Evolutionary conservation across 768 basidiomycete species (phyloP).

Genomic region (Chalciporus sphaerocephalus): DNA sequence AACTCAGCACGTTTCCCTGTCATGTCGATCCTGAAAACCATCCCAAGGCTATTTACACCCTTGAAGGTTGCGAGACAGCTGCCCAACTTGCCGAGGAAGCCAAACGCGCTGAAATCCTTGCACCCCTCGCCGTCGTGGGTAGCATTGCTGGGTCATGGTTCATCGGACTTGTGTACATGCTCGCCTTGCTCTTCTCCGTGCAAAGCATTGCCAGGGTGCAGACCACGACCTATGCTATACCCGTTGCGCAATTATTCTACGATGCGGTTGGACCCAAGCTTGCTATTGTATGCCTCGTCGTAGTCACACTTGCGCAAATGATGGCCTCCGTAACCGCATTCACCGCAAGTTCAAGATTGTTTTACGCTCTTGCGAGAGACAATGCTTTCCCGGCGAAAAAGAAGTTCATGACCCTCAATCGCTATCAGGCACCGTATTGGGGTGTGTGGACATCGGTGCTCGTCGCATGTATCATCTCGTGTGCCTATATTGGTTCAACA

Average conservation of each 20-base stretch:
- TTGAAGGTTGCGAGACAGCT: constrained; percentile 60
- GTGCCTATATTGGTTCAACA: constrained; percentile 53
- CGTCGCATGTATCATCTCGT: constrained; percentile 51
- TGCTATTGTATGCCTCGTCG: constrained; percentile 47
- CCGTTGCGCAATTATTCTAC: constrained; percentile 54
- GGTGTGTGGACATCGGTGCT: constrained; percentile 55
- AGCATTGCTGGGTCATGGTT: constrained; percentile 55
- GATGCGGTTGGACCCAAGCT: constrained; percentile 48
- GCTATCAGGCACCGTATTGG: constrained; percentile 50
- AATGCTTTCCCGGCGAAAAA: constrained; percentile 46
- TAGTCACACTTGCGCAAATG: constrained; percentile 47
- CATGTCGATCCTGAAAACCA: too few relatives aligned
- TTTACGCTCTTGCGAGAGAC: constrained; percentile 55
- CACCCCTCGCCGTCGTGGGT: constrained; percentile 53
- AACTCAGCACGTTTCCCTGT: not conserved
- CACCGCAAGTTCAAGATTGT: constrained; percentile 52
- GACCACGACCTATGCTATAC: constrained; percentile 49
- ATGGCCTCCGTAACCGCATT: constrained; percentile 56
- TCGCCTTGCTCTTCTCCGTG: constrained; percentile 54
- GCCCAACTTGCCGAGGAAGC: constrained; percentile 64
- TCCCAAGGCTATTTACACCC: constrained; percentile 49
- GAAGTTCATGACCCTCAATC: constrained; percentile 47
- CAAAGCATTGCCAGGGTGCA: constrained; percentile 50
- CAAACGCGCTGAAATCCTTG: constrained; percentile 50
- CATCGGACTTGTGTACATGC: constrained; percentile 54